These are phyloP conservation scores for Leptographium radiaticola DNA, from an alignment of 2,329 filamentous ascomycete genomes.

Conservation along the genomic window DNA sequence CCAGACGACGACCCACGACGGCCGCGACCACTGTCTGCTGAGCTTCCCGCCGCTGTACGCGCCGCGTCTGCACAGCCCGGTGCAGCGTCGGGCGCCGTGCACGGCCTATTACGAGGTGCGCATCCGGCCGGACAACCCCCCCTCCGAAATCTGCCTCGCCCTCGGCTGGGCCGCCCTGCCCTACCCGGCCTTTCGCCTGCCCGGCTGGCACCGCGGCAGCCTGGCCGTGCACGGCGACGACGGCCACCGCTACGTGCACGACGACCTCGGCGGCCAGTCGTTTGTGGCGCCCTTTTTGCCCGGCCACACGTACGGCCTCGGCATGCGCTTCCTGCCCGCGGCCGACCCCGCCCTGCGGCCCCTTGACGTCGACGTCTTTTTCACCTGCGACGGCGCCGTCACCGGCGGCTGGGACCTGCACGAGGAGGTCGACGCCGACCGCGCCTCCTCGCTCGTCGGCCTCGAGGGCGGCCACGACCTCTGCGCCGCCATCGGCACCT, in stretches of 20 bases:
- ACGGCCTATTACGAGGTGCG: slow-evolving; percentile 59
- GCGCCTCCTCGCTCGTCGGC: slow-evolving; percentile 50
- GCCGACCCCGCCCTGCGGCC: slow-evolving; percentile 11
- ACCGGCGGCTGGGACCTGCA: slow-evolving; percentile 57
- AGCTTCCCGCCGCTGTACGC: slow-evolving; percentile 59
- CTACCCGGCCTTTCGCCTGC: slow-evolving; percentile 64
- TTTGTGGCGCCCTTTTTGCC: slow-evolving; percentile 52
- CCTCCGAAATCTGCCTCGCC: slow-evolving; percentile 37
- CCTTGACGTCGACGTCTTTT: slow-evolving; percentile 49
- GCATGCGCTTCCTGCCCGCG: slow-evolving; percentile 44
- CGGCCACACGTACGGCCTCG: slow-evolving; percentile 58
- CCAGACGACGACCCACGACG: slow-evolving; percentile 24
- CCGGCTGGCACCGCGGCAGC: slow-evolving; percentile 68
- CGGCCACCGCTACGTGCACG: slow-evolving; percentile 62
- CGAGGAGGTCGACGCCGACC: slow-evolving; percentile 54
- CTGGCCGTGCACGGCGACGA: slow-evolving; percentile 71
- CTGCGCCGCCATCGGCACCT: slow-evolving; percentile 57
- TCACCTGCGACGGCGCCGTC: slow-evolving; percentile 52
- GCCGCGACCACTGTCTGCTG: slow-evolving; percentile 50
- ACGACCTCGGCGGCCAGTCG: slow-evolving; percentile 56
- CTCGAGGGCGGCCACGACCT: slow-evolving; percentile 61
- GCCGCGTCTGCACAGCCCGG: slow-evolving; percentile 43
- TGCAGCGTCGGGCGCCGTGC: slow-evolving; percentile 1
- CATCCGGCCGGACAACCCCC: slow-evolving; percentile 29
- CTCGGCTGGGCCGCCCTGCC: slow-evolving; percentile 61